Percentiles rank a stretch among this genome's conserved stretches.
Conservation (phyloP, 371 early-diverging fungal species). For the Conidiobolus incongruus region DNA sequence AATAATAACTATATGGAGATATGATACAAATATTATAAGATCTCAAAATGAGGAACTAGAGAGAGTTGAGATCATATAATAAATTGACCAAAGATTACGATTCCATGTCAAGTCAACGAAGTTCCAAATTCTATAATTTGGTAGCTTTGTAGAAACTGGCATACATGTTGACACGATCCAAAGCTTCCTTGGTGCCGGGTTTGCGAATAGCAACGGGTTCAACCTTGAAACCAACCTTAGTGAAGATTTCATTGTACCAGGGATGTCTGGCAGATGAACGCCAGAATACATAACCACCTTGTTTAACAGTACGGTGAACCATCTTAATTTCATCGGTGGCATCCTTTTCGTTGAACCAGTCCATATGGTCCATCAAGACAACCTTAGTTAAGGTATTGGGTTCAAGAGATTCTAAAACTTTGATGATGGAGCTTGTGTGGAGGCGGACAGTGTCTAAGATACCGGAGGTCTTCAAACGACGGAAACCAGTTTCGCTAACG, state of each 20-base stretch:
- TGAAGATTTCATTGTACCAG: slow-evolving; percentile 57
- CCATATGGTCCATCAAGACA: slow-evolving; percentile 77
- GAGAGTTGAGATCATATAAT: no score
- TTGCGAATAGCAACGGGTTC: slow-evolving; percentile 36
- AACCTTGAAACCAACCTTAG: slow-evolving; percentile 39
- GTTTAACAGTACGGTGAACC: slow-evolving; percentile 27
- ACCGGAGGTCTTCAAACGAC: slow-evolving; percentile 18
- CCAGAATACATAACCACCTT: slow-evolving; percentile 57
- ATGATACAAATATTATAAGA: no score
- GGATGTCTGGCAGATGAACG: slow-evolving; percentile 54
- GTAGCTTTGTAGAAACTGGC: slow-evolving; percentile 38
- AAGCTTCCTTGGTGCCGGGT: slow-evolving; percentile 25
- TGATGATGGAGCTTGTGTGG: slow-evolving; percentile 54
- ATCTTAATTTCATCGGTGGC: slow-evolving; percentile 38
- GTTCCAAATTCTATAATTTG: no score
- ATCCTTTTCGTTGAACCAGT: slow-evolving; percentile 47
- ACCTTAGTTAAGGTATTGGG: slow-evolving; percentile 45
- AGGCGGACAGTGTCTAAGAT: slow-evolving; percentile 35
- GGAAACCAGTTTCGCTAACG: slow-evolving; percentile 41
- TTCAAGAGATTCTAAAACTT: slow-evolving; percentile 25
- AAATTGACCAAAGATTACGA: no score
- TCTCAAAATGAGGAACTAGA: no score
- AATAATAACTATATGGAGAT: no score
- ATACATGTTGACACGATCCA: slow-evolving; percentile 74
- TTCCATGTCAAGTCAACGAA: no score